phyloP scores from a whole-genome alignment of 331 rosid species.

The Arachis monticola region DNA sequence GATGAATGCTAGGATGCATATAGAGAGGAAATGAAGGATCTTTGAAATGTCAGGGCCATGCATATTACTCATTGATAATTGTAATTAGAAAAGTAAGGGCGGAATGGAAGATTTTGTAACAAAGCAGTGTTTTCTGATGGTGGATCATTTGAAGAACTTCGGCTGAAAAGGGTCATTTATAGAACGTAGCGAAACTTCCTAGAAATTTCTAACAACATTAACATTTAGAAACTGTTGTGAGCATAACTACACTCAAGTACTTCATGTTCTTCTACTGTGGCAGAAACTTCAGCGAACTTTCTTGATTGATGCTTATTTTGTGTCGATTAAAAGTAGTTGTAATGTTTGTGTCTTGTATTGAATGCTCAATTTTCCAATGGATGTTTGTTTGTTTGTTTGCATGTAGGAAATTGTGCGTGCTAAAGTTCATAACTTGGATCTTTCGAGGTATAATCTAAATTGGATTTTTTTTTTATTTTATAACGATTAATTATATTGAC shows the following conservation, averaged over 20 bases:
- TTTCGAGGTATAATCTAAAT: neutral
- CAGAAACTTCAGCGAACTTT: constrained; percentile 47
- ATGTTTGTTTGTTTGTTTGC: neutral
- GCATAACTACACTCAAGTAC: constrained; percentile 36
- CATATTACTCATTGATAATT: neutral
- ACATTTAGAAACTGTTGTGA: constrained; percentile 28
- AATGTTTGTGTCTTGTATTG: neutral
- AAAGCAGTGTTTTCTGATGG: constrained; percentile 1
- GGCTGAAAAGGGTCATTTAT: constrained; percentile 38
- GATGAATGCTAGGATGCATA: constrained; percentile 46
- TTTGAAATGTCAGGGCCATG: constrained; percentile 36
- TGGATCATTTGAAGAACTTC: constrained; percentile 39
- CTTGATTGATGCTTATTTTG: constrained; percentile 26
- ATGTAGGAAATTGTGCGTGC: neutral
- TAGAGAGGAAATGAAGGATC: constrained; percentile 42
- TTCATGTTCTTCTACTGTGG: constrained; percentile 12
- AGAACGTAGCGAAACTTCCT: constrained; percentile 43
- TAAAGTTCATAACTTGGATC: neutral
- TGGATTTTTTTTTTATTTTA: no score
- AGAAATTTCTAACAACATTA: constrained; percentile 44
- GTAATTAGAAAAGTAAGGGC: no score
- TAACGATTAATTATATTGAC: neutral
- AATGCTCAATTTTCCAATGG: neutral
- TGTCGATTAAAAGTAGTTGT: constrained; percentile 7
- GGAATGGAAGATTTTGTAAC: neutral